Evolutionary conservation across 176 grass and related monocot species (phyloP), one percentile per base, ranked within the genome.

Genomic region (Juncus effusus): DNA sequence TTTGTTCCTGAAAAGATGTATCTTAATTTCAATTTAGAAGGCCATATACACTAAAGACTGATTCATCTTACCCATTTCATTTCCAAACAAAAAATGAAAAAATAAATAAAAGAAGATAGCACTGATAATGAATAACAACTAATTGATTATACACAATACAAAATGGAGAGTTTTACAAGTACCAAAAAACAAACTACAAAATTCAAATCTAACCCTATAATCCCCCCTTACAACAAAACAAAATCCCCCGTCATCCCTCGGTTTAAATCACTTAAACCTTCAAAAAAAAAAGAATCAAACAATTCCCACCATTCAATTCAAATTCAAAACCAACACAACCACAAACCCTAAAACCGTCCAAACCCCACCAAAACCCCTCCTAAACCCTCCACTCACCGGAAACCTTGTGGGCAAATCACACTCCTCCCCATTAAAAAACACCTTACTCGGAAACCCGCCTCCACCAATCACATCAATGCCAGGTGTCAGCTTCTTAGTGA

Each of bases 351-450:
- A 72, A 3, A 74, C 60, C 51, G 55, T 51, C 64, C 67, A 56
- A 62, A 84, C 16, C 36, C 51, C 51, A 15, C 66, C 51, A 15
- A 68, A 59, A 59, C 8, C 35, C 49, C 40, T 78, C 56, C 72
- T 79, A 63, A 72, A 86, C 41, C 74, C 88, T 56, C 55, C 74
- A 51, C 67, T 88, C 3, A 76, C 49, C 0, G 68, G 85, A 70
- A 84, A 54, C 10, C 80, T 75, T 36, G 78, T 76, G 0, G 93
- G 93, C 77, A 92, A 62, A 0, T 79, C 73, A 13, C 93, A 97
- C 62, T 89, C 88, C 0, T 97, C 93, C 3, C 93, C 93, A 5
- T 97, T 97, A 81, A 97, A 97, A 80, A 86, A 97, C 15, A 97
- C 85, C 78, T 89, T 97, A 54, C 80, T 58, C 6, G 93, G 93